Base-by-base conservation (phyloP, 2,329 filamentous ascomycete genomes). In the Calonectria pseudoturangicola region DNA sequence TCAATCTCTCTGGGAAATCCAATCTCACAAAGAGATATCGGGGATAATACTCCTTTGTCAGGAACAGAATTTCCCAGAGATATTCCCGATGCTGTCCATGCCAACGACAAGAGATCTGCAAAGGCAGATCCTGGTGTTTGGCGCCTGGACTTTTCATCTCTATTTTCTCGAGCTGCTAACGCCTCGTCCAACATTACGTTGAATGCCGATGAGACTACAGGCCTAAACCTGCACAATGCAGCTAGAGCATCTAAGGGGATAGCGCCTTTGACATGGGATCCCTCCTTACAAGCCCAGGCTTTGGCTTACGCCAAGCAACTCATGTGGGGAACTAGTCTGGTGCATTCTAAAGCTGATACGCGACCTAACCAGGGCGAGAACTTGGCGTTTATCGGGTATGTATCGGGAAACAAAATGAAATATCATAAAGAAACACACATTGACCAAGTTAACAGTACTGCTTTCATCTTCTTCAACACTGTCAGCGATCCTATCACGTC, bases 321-420 rank as follows among this genome's bases (percentile, higher is more conserved):
- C 12, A 41, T 28, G 5, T 41, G 33, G 54, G 54, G 54, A 2
- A 60, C 33, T 16, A 60, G 33, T 16, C 33, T 60, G 2, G 33
- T 41, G 4, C 54, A 60, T 18, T 60, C 54, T 18, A 25, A 60
- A 41, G 1, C 54, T 27, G 13, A 18, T 2, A 41, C 21, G 2
- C 33, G 54, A 3, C 54, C 33, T 13, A 41, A 41, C 12, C 54
- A 60, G 21, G 54, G 54, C 4, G 54, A 60, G n/a, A 60, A 60
- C 16, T 27, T 60, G 33, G 54, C 54, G 15, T 60, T 41, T 12
- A 60, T 60, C 27, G 54, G 54, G 54, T 41, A 41, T 16, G 54
- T 60, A 0, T 25, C 3, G 16, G 30, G 15, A 27, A 9, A 3
- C 2, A 60, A 10, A n/a, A 13, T 2, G 7, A 3, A 41, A 2